These are phyloP conservation scores for Fusarium keratoplasticum DNA, from an alignment of 2,329 filamentous ascomycete species.

Conservation along the genomic window DNA sequence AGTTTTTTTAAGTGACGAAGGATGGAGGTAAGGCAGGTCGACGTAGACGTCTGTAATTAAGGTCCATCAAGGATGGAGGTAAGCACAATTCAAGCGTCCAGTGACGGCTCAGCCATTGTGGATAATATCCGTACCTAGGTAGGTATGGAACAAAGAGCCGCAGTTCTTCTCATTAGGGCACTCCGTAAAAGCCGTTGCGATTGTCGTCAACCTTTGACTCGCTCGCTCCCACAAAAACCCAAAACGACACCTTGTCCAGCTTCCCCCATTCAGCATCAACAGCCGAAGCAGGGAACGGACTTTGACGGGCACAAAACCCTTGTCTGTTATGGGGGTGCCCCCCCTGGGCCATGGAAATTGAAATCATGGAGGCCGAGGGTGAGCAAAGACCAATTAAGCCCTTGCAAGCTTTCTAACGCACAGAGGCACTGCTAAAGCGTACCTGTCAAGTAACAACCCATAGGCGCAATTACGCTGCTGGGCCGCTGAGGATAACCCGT, in stretches of 20 bases:
- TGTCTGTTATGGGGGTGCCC: conserved; percentile 3
- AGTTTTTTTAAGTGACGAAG: conserved; percentile 19
- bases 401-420: background rate
- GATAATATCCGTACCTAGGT: background rate
- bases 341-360: background rate
- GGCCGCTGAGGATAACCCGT: background rate
- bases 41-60: background rate
- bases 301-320: conserved; percentile 7
- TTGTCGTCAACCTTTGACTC: background rate
- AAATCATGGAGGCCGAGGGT: conserved; percentile 8
- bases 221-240: conserved; percentile 1
- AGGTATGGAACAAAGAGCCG: background rate
- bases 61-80: background rate
- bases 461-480: background rate
- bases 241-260: conserved; percentile 13
- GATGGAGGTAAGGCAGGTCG: conserved; percentile 3
- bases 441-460: background rate
- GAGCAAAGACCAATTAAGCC: conserved; percentile 2
- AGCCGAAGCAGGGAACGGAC: conserved; percentile 18
- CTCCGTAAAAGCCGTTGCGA: background rate
- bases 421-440: background rate
- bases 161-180: background rate
- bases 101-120: background rate
- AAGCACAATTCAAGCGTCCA: background rate
- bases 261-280: conserved; percentile 2